Base-by-base conservation (phyloP, 306 rosid species). In the Senna siamea region DNA sequence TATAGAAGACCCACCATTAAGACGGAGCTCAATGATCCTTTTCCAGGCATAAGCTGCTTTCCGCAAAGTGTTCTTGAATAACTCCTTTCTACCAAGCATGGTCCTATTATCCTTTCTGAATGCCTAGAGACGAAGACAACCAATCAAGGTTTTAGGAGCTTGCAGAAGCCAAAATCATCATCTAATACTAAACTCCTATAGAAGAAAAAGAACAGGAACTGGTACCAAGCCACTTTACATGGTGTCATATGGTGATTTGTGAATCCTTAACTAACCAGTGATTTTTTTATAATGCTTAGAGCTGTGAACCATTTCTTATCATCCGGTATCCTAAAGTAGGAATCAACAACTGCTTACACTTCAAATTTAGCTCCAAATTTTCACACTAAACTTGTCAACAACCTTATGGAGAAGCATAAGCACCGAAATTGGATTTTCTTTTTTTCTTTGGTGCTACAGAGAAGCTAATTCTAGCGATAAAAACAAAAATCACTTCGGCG, bases 21-120 rank as follows among this genome's bases (percentile, higher is more conserved):
- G 97, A 56, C 86, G 91, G 80, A 94, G 99, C 88, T 94, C 99
- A 22, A 69, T 70, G 61, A 94, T 94, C 80, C 89, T 73, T 80
- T 94, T 94, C 96, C 96, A 92, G 1, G 91, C 97, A 85, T 88
- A 77, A 79, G 92, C 85, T 1, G 93, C 80, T 86, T 94, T 94
- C 63, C 88, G 85, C 81, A 94, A 79, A 12, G 97, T 94, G 81
- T 83, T 83, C 81, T 87, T 92, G 76, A 94, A 94, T 78, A 94
- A 81, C 35, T 84, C 96, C 83, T 91, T 94, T 84, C 99, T 88
- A n/a, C 76, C 73, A 28, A 89, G 88, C 83, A 57, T 78, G 11
- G 88, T 43, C 75, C 99, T 92, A 75, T 88, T 40, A 67, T 94
- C 99, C 93, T 94, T 94, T 69, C 76, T 84, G 81, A 94, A 94